Evolutionary conservation across 495 filamentous ascomycete species (phyloP).

Genomic region (Neurospora sp.): DNA sequence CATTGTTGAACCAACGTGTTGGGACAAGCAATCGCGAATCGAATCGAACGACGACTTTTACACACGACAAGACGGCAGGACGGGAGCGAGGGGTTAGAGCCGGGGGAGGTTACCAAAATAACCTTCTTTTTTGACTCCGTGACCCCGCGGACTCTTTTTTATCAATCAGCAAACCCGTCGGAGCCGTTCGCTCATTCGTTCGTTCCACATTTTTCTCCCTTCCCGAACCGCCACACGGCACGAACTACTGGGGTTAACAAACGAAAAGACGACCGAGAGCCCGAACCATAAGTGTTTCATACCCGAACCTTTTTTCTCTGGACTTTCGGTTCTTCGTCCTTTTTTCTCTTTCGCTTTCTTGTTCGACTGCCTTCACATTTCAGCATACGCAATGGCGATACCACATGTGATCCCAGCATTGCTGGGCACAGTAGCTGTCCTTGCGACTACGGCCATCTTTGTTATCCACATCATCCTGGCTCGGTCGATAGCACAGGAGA

Average conservation of each 20-base stretch:
- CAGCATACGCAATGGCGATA: slow-evolving; percentile 21
- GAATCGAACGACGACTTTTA: neutral
- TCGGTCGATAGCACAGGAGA: slow-evolving; percentile 18
- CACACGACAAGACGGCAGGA: neutral
- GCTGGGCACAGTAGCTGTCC: slow-evolving; percentile 28
- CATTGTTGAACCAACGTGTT: neutral
- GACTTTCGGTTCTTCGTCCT: neutral
- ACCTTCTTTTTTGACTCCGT: neutral
- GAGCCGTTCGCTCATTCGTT: neutral
- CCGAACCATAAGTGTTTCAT: neutral
- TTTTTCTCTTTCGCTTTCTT: neutral
- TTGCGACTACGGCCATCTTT: slow-evolving; percentile 31
- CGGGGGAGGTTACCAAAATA: neutral
- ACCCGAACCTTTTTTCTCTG: neutral
- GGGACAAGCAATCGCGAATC: neutral
- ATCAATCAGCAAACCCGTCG: neutral
- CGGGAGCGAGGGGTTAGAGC: neutral
- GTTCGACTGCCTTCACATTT: neutral
- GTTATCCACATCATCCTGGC: slow-evolving; percentile 32
- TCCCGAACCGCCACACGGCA: neutral
- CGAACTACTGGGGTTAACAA: neutral
- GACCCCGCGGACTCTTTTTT: neutral
- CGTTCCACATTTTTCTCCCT: neutral
- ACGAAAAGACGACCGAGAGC: neutral
- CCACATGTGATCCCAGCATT: slow-evolving; percentile 21